Evolutionary conservation across 2,329 filamentous ascomycete species (phyloP), one percentile per base, ranked within the genome.

Genomic region (Paraconiothyrium sp.): DNA sequence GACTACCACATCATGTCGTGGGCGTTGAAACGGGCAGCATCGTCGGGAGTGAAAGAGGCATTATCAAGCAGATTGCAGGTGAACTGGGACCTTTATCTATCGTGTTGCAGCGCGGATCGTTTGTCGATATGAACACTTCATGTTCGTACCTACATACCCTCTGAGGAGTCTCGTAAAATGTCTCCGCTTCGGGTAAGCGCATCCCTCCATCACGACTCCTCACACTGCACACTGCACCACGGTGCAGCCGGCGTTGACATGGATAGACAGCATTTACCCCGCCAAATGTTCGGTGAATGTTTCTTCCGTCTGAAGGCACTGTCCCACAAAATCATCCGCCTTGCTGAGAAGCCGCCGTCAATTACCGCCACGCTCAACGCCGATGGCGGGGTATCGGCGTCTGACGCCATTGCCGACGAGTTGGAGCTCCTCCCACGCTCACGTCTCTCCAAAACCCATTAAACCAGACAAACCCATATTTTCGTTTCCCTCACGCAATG

Each of bases 361-460:
- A 22, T 46, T 58, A 47, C 56, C 56, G 56, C 37, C 34, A 16
- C 24, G 30, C 8, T 52, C 56, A 58, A 58, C 47, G 56, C 56
- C 56, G 54, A 57, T 47, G 56, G 56, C 47, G 56, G 56, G 56
- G 54, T 56, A 51, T 52, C 56, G 46, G 47, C 47, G 7, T 46
- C 56, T 58, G 54, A 56, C 43, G 13, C 43, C 46, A 56, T 47
- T 27, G 24, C 52, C 52, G 39, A 44, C 52, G 10, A n/a, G 13
- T 16, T 30, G 32, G 32, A 22, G 34, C 34, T 52, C 30, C 39
- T 22, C 52, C 27, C 24, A 14, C 39, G 10, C 52, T 32, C 39
- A 32, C 34, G n/a, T 24, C 7, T 32, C 14, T 44, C 22, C 22
- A 52, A 41, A 14, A 27, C 2, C 2, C 35, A 30, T 48, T 7